Conservation (phyloP, 306 rosid genomes). For the Cucumis cinereus region DNA sequence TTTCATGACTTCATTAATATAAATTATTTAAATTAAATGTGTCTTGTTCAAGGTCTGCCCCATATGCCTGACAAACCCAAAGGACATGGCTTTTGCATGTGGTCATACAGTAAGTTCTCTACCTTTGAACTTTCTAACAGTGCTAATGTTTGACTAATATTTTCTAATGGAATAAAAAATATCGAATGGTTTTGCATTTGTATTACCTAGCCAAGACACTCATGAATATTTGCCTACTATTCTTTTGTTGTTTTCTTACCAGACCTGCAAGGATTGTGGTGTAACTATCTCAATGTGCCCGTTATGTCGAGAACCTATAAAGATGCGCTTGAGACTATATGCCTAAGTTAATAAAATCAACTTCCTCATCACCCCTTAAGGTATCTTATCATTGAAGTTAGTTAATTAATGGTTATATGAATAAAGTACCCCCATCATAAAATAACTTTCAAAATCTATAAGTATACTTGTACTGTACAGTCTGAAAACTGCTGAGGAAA, state of each 20-base stretch:
- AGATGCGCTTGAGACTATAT: slow-evolving; percentile 60
- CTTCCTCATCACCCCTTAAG: neutral
- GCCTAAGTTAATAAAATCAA: slow-evolving; percentile 15
- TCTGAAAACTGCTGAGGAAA: neutral
- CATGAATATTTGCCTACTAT: neutral
- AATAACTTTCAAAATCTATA: neutral
- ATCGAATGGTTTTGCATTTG: neutral
- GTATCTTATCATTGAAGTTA: neutral
- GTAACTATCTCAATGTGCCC: slow-evolving; percentile 55
- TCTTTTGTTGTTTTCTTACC: slow-evolving; percentile 1
- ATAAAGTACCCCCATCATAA: neutral
- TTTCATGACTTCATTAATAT: neutral
- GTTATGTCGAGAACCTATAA: slow-evolving; percentile 59
- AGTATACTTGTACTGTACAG: neutral
- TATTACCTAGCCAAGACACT: neutral
- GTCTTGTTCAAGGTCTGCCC: slow-evolving; percentile 61
- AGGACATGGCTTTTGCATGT: slow-evolving; percentile 96
- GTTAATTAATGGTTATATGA: neutral
- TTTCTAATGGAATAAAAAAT: neutral
- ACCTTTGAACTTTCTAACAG: neutral
- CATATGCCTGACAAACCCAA: slow-evolving; percentile 76
- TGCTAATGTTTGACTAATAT: neutral
- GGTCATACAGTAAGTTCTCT: slow-evolving; percentile 71
- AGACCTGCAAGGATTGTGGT: slow-evolving; percentile 97
- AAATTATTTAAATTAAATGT: slow-evolving; percentile 13